A percentile compares a stretch with the other conserved stretches of the same genome.
phyloP scores from a whole-genome alignment of 352 stramenopile genomes.

The Globisporangium nunn region DNA sequence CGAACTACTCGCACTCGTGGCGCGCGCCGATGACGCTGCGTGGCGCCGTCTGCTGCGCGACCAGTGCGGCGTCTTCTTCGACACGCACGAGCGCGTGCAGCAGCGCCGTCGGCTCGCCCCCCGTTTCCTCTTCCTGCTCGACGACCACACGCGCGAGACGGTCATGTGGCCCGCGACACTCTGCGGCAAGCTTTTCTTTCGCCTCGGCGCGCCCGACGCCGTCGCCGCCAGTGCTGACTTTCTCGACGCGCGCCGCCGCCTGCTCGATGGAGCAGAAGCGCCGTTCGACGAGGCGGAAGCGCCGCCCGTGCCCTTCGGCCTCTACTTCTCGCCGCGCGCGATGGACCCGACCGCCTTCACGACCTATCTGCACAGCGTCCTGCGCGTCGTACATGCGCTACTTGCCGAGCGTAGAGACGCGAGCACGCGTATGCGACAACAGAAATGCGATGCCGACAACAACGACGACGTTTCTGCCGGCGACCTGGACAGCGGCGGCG shows the following conservation, averaged over 20 bases:
- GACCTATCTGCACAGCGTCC: slow-evolving; percentile 24
- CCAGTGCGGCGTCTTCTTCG: slow-evolving; percentile 19
- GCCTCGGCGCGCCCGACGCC: background rate
- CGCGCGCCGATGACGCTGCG: slow-evolving; percentile 10
- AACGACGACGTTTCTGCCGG: background rate
- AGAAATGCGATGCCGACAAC: background rate
- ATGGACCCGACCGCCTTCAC: slow-evolving; percentile 20
- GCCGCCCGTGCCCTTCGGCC: slow-evolving; percentile 18
- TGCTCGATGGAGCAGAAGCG: background rate
- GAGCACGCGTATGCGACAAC: background rate
- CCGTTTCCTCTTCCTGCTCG: slow-evolving; percentile 23
- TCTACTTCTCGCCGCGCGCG: slow-evolving; percentile 24
- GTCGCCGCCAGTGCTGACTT: slow-evolving; percentile 14
- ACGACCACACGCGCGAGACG: slow-evolving; percentile 27
- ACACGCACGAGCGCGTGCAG: slow-evolving; percentile 5
- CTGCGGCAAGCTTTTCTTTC: slow-evolving; percentile 13
- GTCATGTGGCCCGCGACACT: slow-evolving; percentile 13
- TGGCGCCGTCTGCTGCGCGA: slow-evolving; percentile 22
- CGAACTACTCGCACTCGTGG: slow-evolving; percentile 9
- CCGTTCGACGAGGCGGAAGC: background rate
- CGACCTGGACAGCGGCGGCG: background rate
- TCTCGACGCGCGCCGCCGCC: slow-evolving; percentile 6
- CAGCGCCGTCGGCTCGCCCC: slow-evolving; percentile 4
- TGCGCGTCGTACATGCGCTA: slow-evolving; percentile 13
- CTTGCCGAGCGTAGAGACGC: background rate